phyloP scores from a whole-genome alignment of 257 asterid species.

The Henckelia pumila region DNA sequence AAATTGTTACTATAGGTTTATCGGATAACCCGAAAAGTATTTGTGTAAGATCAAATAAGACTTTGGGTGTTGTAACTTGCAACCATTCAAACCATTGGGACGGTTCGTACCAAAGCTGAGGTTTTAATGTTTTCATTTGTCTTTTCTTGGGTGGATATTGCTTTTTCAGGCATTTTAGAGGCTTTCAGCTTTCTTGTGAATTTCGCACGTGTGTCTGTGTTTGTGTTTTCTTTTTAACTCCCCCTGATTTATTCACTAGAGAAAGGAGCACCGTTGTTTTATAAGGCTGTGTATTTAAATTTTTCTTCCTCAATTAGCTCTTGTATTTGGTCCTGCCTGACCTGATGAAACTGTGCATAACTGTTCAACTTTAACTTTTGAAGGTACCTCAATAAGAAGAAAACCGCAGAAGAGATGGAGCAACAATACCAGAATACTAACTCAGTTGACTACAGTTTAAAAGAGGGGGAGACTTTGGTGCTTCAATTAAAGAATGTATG shows the following conservation, averaged over 20 bases:
- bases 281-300: background rate
- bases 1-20: background rate
- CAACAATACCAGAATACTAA: conserved; percentile 76
- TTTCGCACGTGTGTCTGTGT: background rate
- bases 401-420: conserved; percentile 98
- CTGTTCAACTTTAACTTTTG: conserved; percentile 19
- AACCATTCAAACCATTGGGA: background rate
- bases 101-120: background rate
- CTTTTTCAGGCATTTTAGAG: background rate
- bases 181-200: background rate
- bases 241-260: background rate
- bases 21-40: background rate
- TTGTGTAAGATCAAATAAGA: background rate
- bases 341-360: conserved; percentile 1
- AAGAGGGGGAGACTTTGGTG: conserved; percentile 92
- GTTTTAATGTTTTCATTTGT: background rate
- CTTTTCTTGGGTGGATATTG: background rate
- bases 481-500: conserved; percentile 79
- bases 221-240: background rate
- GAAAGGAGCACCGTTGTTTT: background rate
- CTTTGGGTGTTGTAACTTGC: background rate
- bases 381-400: conserved; percentile 93
- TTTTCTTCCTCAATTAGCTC: background rate
- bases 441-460: conserved; percentile 85
- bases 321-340: background rate